A percentile compares a stretch with the other conserved stretches of the same genome.
phyloP scores from a whole-genome alignment of 2,329 filamentous ascomycete genomes.

The Calonectria multiphialidica region DNA sequence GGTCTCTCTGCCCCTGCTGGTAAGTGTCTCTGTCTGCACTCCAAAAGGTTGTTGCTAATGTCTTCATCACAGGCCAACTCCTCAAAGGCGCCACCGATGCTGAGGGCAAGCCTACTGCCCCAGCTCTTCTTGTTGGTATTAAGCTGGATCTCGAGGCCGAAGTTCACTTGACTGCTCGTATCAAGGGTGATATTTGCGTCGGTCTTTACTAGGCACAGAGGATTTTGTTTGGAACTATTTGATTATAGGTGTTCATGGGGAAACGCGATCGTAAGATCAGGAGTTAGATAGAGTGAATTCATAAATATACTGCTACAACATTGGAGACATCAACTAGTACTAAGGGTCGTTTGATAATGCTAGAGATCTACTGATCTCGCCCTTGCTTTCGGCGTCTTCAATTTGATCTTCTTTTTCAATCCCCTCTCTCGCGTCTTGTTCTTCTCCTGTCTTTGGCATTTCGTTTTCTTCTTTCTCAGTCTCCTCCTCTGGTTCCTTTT shows the following conservation, averaged over 20 bases:
- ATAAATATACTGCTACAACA: neutral
- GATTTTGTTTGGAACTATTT: neutral
- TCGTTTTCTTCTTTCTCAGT: neutral
- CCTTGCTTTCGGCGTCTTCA: no score
- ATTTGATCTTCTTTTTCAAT: no score
- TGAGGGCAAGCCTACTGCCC: neutral
- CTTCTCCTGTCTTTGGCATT: neutral
- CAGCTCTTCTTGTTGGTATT: neutral
- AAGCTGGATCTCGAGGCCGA: neutral
- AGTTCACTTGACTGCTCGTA: neutral
- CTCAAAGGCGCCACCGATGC: neutral
- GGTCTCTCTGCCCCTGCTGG: neutral
- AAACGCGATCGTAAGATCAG: neutral
- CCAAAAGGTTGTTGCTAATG: neutral
- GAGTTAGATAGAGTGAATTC: neutral
- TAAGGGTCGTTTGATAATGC: neutral
- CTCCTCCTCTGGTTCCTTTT: neutral
- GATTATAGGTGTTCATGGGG: neutral
- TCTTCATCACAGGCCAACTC: neutral
- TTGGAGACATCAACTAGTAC: neutral
- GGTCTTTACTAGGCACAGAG: neutral
- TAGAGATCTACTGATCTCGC: neutral
- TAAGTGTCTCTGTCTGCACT: neutral
- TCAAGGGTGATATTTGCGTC: neutral
- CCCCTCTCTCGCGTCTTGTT: no score